Conservation (phyloP, 2,329 filamentous ascomycete genomes). For the Trichoderma semiorbis region DNA sequence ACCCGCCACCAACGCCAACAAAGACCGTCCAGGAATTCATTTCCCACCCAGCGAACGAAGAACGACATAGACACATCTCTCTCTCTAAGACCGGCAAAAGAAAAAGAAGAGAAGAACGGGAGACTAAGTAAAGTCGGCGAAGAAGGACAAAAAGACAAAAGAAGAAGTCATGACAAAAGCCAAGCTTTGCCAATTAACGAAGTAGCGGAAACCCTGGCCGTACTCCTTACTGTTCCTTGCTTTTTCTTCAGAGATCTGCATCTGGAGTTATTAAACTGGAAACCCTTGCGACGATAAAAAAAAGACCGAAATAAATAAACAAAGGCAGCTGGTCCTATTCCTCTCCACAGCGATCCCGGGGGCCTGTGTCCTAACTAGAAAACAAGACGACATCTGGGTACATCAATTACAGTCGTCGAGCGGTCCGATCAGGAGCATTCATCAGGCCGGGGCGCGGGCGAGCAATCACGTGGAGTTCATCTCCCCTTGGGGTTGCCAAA, state of each 20-base stretch:
- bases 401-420: not conserved
- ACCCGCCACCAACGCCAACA: constrained; percentile 16
- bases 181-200: constrained; percentile 9
- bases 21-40: constrained; percentile 16
- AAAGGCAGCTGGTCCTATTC: constrained; percentile 3
- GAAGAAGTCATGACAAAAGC: constrained; percentile 4
- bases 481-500: constrained; percentile 38
- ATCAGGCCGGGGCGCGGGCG: not conserved
- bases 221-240: constrained; percentile 18
- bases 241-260: constrained; percentile 8
- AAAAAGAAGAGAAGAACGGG: not conserved
- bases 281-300: constrained; percentile 1
- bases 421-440: constrained; percentile 2
- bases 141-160: not conserved
- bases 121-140: not conserved
- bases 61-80: constrained; percentile 15
- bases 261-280: constrained; percentile 17
- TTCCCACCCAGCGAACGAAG: constrained; percentile 15
- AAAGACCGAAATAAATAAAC: constrained; percentile 3
- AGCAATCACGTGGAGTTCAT: constrained; percentile 24
- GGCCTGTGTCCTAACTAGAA: not conserved
- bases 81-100: constrained; percentile 17
- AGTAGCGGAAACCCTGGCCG: constrained; percentile 14
- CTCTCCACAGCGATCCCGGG: not conserved
- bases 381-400: not conserved